phyloP scores from a whole-genome alignment of 352 stramenopile genomes.

The Phytophthora rubi region DNA sequence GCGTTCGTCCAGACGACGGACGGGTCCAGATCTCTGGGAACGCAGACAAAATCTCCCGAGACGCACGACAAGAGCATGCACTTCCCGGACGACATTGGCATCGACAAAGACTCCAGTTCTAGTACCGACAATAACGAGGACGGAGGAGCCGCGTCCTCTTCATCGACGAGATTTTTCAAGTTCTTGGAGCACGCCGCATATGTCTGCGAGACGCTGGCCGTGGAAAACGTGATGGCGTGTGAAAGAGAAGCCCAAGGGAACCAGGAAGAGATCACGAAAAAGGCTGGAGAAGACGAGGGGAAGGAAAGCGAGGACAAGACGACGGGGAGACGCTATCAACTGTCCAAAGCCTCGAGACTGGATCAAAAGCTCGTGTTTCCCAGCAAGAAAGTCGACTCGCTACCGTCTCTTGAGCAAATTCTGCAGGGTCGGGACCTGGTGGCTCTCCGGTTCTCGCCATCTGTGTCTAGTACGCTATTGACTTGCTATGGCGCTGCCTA shows the following conservation, averaged over 20 bases:
- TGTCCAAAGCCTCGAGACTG: slow-evolving; percentile 46
- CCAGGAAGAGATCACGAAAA: slow-evolving; percentile 20
- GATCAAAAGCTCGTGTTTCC: slow-evolving; percentile 41
- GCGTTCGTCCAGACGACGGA: slow-evolving; percentile 69
- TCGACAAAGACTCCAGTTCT: slow-evolving; percentile 43
- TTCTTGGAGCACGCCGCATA: slow-evolving; percentile 70
- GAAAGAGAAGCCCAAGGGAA: slow-evolving; percentile 14
- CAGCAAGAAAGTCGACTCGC: slow-evolving; percentile 20
- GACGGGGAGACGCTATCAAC: slow-evolving; percentile 28
- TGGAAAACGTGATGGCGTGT: slow-evolving; percentile 54
- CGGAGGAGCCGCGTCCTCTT: slow-evolving; percentile 28
- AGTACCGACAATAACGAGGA: slow-evolving; percentile 25
- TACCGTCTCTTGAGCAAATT: slow-evolving; percentile 32
- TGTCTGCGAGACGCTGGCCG: slow-evolving; percentile 59
- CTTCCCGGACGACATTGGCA: slow-evolving; percentile 77
- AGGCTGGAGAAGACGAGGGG: slow-evolving; percentile 21
- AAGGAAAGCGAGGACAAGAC: slow-evolving; percentile 15
- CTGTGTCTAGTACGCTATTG: slow-evolving; percentile 56
- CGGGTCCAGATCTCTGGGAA: slow-evolving; percentile 50
- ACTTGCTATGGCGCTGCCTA: slow-evolving; percentile 42
- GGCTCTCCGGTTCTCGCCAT: slow-evolving; percentile 53
- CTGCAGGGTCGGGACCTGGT: slow-evolving; percentile 44
- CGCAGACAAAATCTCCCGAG: slow-evolving; percentile 60
- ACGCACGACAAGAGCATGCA: slow-evolving; percentile 63
- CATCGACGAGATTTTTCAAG: slow-evolving; percentile 58